Base-by-base conservation (phyloP, 139 green algal species). In the Coelastrella sp. region DNA sequence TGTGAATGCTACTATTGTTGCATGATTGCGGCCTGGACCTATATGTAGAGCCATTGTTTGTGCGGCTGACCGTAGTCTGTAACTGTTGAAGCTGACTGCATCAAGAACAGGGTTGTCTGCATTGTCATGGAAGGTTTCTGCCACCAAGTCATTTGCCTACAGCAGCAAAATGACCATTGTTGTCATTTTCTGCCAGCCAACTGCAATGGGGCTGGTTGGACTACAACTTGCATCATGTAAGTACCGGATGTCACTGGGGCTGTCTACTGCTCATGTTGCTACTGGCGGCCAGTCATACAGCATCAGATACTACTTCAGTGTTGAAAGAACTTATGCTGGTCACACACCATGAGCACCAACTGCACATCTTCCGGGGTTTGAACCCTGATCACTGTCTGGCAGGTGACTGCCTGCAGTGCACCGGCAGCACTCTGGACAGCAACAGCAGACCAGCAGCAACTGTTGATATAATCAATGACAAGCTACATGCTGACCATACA, bases 21-120 rank as follows among this genome's bases (percentile, higher is more conserved):
- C 73, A 63, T 90, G 85, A 14, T 22, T 63, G n/a, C 85, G 58
- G 14, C 27, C 60, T 49, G 73, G 73, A 12, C 59, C 56, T 59
- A 83, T 90, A 60, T 90, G 85, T 10, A 84, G 74, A 17, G 59
- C 17, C 58, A 90, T 63, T 57, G 85, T 84, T 49, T 84, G 85
- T 6, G 72, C 61, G 8, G 35, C 49, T 6, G 63, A 68, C 19
- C 74, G 73, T 15, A 90, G 8, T 10, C 73, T n/a, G 73, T 90
- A 90, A 58, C 68, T 84, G 59, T 83, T 84, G 85, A 61, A 90
- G 74, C 35, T 84, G 58, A 90, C 25, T 58, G 73, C 73, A 84
- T 90, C 85, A 61, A 84, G 17, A 20, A 90, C 11, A 19, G 63
- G 59, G 58, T 84, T 84, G 58, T 61, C 17, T 19, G 56, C 27